Evolutionary conservation across 495 filamentous ascomycete species (phyloP), one percentile per base, ranked within the genome.

Genomic region (Venustampulla echinocandica): DNA sequence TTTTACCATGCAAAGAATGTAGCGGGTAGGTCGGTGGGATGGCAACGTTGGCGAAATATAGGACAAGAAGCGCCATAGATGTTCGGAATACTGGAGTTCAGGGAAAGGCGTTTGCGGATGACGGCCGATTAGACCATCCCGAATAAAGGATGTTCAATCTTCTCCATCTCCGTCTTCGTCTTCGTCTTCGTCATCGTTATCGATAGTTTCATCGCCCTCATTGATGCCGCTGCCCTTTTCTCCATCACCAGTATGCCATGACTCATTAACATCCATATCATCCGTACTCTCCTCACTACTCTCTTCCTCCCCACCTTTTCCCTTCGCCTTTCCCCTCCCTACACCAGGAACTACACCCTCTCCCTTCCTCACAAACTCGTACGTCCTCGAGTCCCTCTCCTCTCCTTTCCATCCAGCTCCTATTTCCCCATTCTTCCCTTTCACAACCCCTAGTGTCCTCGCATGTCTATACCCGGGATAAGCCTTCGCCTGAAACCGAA

Each of bases 391-490:
- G 13, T 71, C 60, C 52, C 88, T 69, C 47, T 87, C 78, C 57
- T 90, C 87, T 3, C 87, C 88, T 54, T 78, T 82, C 88, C 88
- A 93, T 7, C 64, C 69, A 9, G 55, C 53, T 15, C 52, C 59
- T 20, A 61, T 61, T 62, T 69, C 69, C 21, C 78, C 75, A 67
- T 64, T 54, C 65, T 69, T 66, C 76, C 73, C 66, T 57, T 56
- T 65, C 35, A 95, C 78, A 20, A 84, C 81, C 0, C 92, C 92
- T 21, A 95, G 57, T 9, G 92, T 98, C 44, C 92, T 64, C 2
- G 85, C 87, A 71, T 98, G 92, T 49, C 69, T 79, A 59, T 98
- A 98, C 0, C 82, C 88, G 33, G 82, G 81, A 66, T 95, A 98
- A 11, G 72, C 80, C 33, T 58, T 65, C 38, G 81, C 78, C 21